phyloP scores from a whole-genome alignment of 441 rosid species.

The Adansonia gregorii region DNA sequence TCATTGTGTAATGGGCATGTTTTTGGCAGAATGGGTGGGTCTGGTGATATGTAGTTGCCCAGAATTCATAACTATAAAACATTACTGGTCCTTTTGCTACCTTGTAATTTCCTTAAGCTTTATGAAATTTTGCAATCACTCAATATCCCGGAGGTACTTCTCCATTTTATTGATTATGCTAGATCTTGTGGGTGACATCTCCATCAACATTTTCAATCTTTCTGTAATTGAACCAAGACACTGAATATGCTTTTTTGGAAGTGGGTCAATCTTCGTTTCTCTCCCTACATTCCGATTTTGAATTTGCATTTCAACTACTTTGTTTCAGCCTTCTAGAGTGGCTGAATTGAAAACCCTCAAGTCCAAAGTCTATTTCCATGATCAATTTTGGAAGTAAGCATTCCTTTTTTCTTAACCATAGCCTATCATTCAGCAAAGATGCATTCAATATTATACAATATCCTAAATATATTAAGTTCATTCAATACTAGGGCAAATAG shows the following conservation, averaged over 20 bases:
- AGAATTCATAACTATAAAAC: neutral
- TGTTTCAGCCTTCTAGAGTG: neutral
- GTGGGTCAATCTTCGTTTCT: neutral
- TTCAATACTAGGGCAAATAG: neutral
- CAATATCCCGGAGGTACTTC: neutral
- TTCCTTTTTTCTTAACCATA: neutral
- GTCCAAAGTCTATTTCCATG: neutral
- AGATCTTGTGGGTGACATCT: neutral
- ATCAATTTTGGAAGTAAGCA: neutral
- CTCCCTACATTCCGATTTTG: neutral
- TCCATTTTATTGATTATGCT: neutral
- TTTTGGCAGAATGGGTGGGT: neutral
- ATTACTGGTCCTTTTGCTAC: neutral
- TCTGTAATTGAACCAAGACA: neutral
- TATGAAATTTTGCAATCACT: neutral
- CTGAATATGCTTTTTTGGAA: neutral
- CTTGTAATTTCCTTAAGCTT: neutral
- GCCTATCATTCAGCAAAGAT: neutral
- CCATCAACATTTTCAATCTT: neutral
- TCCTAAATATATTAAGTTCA: neutral
- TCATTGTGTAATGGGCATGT: neutral
- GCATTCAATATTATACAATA: neutral
- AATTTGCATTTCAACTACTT: constrained; percentile 1
- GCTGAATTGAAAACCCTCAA: neutral
- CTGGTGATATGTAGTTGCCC: neutral